Conservation (phyloP, 2,329 filamentous ascomycete genomes). For the Metarhizium humberi region DNA sequence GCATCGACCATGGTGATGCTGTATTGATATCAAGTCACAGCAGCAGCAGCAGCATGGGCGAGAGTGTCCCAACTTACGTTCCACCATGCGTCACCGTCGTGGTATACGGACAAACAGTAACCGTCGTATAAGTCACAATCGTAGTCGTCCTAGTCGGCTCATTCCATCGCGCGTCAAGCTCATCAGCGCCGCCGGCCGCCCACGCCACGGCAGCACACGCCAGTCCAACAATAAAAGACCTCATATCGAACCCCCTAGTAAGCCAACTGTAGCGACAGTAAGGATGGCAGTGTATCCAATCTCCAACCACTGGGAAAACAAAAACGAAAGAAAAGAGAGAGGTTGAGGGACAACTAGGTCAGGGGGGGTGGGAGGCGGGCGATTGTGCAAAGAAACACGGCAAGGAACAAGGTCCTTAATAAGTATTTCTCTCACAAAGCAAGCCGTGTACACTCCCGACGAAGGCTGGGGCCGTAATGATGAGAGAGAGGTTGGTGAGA, state of each 20-base stretch:
- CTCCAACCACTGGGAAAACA: too few relatives aligned
- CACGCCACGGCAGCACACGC: slow-evolving; percentile 6
- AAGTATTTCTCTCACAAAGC: background rate
- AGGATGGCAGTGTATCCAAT: too few relatives aligned
- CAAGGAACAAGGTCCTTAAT: background rate
- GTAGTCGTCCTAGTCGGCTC: slow-evolving; percentile 9
- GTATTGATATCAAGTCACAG: too few relatives aligned
- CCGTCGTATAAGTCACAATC: slow-evolving; percentile 28
- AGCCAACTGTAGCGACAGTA: background rate
- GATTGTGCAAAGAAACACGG: background rate
- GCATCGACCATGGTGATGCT: background rate
- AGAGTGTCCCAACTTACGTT: slow-evolving; percentile 23
- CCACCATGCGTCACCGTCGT: slow-evolving; percentile 29
- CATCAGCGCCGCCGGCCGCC: background rate
- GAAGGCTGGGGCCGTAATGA: background rate
- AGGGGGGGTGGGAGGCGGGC: background rate
- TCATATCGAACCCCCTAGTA: background rate
- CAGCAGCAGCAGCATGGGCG: too few relatives aligned
- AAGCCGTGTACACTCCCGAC: background rate
- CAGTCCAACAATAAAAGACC: slow-evolving; percentile 4
- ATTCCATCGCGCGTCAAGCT: slow-evolving; percentile 1
- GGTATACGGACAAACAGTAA: slow-evolving; percentile 36
- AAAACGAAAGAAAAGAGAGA: too few relatives aligned
- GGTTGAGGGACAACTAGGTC: too few relatives aligned
- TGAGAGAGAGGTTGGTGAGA: background rate